A percentile compares a stretch with the other conserved stretches of the same genome.
These are phyloP conservation scores for Apophysomyces ossiformis DNA, from an alignment of 371 early-diverging fungal species.

Conservation along the genomic window DNA sequence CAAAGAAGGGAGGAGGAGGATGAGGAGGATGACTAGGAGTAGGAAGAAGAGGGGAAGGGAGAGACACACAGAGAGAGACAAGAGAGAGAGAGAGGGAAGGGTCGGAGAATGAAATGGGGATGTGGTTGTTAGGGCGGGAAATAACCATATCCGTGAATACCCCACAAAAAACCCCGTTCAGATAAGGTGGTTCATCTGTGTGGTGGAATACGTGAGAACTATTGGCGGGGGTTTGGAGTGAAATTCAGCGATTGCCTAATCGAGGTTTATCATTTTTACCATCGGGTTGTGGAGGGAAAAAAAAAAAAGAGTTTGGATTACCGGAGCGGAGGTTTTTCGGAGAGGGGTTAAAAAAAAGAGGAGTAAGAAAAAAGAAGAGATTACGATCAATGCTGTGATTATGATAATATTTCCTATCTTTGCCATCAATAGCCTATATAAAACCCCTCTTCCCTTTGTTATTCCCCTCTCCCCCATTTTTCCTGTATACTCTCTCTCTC, in stretches of 20 bases:
- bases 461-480: neutral
- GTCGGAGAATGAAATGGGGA: no score
- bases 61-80: no score
- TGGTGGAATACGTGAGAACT: constrained; percentile 4
- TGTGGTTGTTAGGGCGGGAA: no score
- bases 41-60: no score
- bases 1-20: no score
- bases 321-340: constrained; percentile 9
- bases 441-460: constrained; percentile 11
- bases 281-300: neutral
- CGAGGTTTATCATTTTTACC: constrained; percentile 16
- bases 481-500: constrained; percentile 8
- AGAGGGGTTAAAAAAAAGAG: neutral
- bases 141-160: constrained; percentile 18
- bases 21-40: no score
- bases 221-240: neutral
- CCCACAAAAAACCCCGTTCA: constrained; percentile 23
- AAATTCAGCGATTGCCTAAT: constrained; percentile 11
- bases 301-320: neutral
- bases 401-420: neutral
- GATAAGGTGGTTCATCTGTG: neutral
- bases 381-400: neutral
- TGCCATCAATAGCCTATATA: constrained; percentile 5
- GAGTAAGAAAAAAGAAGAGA: no score
- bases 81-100: no score